These are phyloP conservation scores for Phialemonium atrogriseum DNA, from an alignment of 2,329 filamentous ascomycete genomes.

Conservation along the genomic window DNA sequence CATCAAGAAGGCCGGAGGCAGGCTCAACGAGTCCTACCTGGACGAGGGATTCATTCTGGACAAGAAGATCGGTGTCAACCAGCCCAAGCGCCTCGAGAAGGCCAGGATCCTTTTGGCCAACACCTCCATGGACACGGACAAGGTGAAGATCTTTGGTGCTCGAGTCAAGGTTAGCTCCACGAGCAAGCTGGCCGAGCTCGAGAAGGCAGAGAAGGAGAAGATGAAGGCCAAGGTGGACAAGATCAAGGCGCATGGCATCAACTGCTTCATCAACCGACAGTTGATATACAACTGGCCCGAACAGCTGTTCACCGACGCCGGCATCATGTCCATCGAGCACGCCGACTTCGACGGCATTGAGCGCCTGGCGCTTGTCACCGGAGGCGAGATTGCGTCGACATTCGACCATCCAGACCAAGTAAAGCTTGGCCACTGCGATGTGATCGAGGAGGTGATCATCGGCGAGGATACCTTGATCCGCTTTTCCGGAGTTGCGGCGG, in stretches of 20 bases:
- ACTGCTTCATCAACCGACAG: conserved; percentile 99
- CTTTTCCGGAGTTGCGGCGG: conserved; percentile 92
- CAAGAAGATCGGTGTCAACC: conserved; percentile 98
- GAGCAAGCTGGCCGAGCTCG: conserved; percentile 93
- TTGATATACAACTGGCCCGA: conserved; percentile 99
- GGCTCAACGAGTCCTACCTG: conserved; percentile 93
- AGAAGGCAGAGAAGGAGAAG: conserved; percentile 97
- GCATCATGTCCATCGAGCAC: conserved; percentile 97
- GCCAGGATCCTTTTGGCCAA: conserved; percentile 97
- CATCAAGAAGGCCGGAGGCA: conserved; percentile 98
- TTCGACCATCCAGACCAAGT: conserved; percentile 98
- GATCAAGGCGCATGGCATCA: conserved; percentile 98
- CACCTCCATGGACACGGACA: conserved; percentile 98
- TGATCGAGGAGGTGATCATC: conserved; percentile 97
- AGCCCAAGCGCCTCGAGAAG: conserved; percentile 94
- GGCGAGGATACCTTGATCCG: conserved; percentile 96
- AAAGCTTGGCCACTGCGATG: conserved; percentile 87
- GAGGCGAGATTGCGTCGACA: conserved; percentile 93
- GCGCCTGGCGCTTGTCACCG: conserved; percentile 86
- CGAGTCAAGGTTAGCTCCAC: conserved; percentile 95
- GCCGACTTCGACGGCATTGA: conserved; percentile 98
- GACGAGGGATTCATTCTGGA: conserved; percentile 98
- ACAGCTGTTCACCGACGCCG: conserved; percentile 94
- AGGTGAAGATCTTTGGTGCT: conserved; percentile 98
- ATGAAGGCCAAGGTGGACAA: conserved; percentile 99